phyloP scores from a whole-genome alignment of 148 eudicot species.

The Fallopia convolvulus region DNA sequence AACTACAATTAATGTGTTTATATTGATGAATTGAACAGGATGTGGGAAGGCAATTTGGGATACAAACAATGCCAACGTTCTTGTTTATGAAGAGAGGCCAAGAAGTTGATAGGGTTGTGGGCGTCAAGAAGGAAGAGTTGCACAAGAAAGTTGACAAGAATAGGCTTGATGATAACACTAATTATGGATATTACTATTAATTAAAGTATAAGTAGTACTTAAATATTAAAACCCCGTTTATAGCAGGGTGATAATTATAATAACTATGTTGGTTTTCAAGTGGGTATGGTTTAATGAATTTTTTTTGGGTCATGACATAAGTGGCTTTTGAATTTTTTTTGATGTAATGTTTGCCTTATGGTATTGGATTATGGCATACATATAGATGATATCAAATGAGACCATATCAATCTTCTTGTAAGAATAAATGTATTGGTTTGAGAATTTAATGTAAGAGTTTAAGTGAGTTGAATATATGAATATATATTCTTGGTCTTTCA shows the following conservation, averaged over 20 bases:
- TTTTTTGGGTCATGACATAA: background rate
- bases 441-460: background rate
- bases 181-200: background rate
- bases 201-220: background rate
- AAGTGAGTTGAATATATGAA: background rate
- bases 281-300: background rate
- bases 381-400: background rate
- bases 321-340: background rate
- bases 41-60: constrained; percentile 36
- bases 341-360: background rate
- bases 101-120: constrained; percentile 38
- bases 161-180: constrained; percentile 7
- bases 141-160: constrained; percentile 41
- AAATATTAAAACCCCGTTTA: background rate
- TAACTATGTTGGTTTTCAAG: background rate
- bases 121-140: constrained; percentile 40
- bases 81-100: constrained; percentile 41
- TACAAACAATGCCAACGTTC: constrained; percentile 49
- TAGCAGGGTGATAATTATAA: background rate
- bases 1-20: background rate
- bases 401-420: background rate
- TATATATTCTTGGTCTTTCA: background rate
- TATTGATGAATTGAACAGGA: constrained; percentile 20
- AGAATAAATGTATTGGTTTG: background rate
- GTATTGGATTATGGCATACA: background rate